Evolutionary conservation across 164 flowering plant genomes (phyloP).

Genomic region (Umbellularia californica): DNA sequence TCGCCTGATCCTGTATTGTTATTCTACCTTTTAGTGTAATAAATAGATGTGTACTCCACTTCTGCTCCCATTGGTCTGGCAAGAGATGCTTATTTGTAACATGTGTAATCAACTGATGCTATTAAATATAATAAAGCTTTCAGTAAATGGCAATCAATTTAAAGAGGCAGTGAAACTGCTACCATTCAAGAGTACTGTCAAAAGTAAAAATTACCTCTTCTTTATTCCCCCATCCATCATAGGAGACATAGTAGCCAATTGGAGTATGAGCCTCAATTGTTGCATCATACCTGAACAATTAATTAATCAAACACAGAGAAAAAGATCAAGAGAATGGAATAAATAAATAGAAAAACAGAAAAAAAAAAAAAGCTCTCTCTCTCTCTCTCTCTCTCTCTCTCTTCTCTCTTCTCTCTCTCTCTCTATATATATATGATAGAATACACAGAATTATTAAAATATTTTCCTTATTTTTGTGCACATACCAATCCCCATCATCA

Average conservation of each 20-base stretch:
- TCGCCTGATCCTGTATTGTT: no score
- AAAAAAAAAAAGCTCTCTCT: no score
- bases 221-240: constrained; percentile 85
- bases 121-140: background rate
- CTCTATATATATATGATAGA: background rate
- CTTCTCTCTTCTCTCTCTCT: no score
- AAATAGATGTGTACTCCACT: background rate
- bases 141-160: background rate
- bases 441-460: background rate
- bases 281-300: constrained; percentile 85
- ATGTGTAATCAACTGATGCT: background rate
- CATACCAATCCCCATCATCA: constrained; percentile 98
- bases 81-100: background rate
- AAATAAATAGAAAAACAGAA: constrained; percentile 15
- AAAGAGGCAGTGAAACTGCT: background rate
- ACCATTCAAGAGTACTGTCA: background rate
- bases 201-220: constrained; percentile 65
- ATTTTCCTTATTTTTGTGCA: background rate
- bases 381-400: no score
- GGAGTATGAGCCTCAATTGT: constrained; percentile 69
- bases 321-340: constrained; percentile 20
- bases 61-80: background rate
- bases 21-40: background rate
- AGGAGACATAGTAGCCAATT: constrained; percentile 74
- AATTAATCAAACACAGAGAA: constrained; percentile 51